Conservation (phyloP, 148 eudicot genomes). For the Rhododendron molle region DNA sequence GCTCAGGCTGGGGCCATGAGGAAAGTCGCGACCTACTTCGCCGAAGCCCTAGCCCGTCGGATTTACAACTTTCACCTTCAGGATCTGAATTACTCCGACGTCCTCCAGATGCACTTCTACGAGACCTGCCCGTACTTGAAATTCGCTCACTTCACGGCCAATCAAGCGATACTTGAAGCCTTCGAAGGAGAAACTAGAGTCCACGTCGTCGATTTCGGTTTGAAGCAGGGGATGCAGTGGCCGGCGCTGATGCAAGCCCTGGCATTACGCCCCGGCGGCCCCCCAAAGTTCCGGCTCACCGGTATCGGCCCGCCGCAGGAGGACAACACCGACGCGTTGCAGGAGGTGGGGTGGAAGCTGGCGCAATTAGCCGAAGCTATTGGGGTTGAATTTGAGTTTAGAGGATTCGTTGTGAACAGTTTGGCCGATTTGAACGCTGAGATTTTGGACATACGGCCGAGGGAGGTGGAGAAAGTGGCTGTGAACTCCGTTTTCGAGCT, state of each 20-base stretch:
- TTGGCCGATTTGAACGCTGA: constrained; percentile 64
- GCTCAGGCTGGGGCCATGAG: constrained; percentile 83
- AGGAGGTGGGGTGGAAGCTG: constrained; percentile 77
- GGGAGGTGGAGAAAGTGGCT: constrained; percentile 53
- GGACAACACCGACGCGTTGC: constrained; percentile 62
- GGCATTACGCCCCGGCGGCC: constrained; percentile 73
- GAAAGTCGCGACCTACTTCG: constrained; percentile 79
- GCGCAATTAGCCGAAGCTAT: constrained; percentile 69
- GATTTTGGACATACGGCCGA: constrained; percentile 34
- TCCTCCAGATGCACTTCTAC: constrained; percentile 72
- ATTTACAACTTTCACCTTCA: constrained; percentile 62
- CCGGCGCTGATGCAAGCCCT: constrained; percentile 83
- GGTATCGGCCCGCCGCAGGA: constrained; percentile 88
- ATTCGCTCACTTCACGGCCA: constrained; percentile 92
- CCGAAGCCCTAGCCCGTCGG: constrained; percentile 70
- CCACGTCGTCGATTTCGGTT: constrained; percentile 82
- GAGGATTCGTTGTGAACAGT: constrained; percentile 60
- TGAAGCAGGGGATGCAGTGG: constrained; percentile 98
- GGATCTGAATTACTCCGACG: constrained; percentile 41
- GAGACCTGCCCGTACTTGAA: constrained; percentile 80
- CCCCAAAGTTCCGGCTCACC: constrained; percentile 66
- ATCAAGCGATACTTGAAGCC: constrained; percentile 87
- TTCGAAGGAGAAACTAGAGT: constrained; percentile 48
- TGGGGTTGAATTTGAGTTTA: constrained; percentile 63
- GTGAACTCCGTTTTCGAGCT: constrained; percentile 83